Conservation (phyloP, 306 rosid genomes). For the Prunus mira region DNA sequence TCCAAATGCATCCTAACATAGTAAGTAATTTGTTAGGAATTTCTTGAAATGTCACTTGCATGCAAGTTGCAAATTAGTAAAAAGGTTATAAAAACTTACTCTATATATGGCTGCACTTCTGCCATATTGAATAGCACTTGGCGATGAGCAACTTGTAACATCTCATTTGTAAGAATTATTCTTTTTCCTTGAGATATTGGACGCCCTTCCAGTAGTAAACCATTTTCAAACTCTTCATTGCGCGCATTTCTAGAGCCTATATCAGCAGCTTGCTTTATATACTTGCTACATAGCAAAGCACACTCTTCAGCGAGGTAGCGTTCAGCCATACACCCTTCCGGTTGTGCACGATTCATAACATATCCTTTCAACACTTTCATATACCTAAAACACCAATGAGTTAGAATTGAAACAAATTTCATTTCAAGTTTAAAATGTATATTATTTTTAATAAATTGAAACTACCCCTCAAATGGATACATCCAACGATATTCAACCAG, state of each 20-base stretch:
- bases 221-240: too few species aligned
- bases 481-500: background rate
- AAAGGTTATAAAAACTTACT: background rate
- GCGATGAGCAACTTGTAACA: background rate
- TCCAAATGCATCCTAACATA: background rate
- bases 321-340: background rate
- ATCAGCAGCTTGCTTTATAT: background rate
- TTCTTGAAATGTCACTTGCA: too few species aligned
- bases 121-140: background rate
- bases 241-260: background rate
- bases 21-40: too few species aligned
- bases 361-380: background rate
- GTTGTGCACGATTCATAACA: background rate
- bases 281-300: background rate
- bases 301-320: background rate
- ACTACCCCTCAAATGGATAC: background rate
- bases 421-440: too few species aligned
- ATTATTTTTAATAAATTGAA: too few species aligned
- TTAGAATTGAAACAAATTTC: too few species aligned
- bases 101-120: background rate
- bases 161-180: background rate
- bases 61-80: too few species aligned
- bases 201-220: too few species aligned
- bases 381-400: background rate
- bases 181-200: too few species aligned